phyloP scores from a whole-genome alignment of 192 early-diverging fungal species.

The Lobosporangium transversale region DNA sequence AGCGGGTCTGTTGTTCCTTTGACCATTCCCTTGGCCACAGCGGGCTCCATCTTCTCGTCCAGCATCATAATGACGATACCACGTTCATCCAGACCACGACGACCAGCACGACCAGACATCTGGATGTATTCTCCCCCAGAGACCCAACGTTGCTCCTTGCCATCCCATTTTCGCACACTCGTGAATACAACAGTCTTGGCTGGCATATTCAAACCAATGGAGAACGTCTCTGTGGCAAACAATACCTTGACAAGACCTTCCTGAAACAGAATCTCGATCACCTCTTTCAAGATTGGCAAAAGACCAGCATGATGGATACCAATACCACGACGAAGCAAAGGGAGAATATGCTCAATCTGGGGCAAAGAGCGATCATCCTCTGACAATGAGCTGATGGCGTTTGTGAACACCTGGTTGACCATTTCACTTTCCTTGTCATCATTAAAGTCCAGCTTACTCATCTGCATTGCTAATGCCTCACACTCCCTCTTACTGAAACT shows the following conservation, averaged over 20 bases:
- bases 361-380: constrained; percentile 93
- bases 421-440: constrained; percentile 83
- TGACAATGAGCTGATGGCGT: constrained; percentile 83
- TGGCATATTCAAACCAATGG: constrained; percentile 99
- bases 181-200: constrained; percentile 99
- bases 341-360: constrained; percentile 93
- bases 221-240: constrained; percentile 99
- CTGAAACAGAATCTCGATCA: constrained; percentile 97
- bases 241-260: constrained; percentile 97
- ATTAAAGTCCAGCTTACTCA: constrained; percentile 96
- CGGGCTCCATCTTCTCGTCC: constrained; percentile 95
- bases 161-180: constrained; percentile 92
- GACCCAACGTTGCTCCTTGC: constrained; percentile 81
- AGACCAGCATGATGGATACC: constrained; percentile 98
- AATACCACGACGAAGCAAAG: constrained; percentile 90
- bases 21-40: constrained; percentile 92
- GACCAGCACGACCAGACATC: constrained; percentile 98
- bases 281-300: constrained; percentile 95
- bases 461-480: constrained; percentile 88
- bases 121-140: constrained; percentile 98
- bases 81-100: constrained; percentile 96
- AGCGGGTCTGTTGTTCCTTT: constrained; percentile 84
- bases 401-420: constrained; percentile 85
- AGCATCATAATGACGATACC: constrained; percentile 98
- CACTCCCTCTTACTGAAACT: constrained; percentile 95